Base-by-base conservation (phyloP, 176 grass and related monocot species). In the Metroxylon sagu region DNA sequence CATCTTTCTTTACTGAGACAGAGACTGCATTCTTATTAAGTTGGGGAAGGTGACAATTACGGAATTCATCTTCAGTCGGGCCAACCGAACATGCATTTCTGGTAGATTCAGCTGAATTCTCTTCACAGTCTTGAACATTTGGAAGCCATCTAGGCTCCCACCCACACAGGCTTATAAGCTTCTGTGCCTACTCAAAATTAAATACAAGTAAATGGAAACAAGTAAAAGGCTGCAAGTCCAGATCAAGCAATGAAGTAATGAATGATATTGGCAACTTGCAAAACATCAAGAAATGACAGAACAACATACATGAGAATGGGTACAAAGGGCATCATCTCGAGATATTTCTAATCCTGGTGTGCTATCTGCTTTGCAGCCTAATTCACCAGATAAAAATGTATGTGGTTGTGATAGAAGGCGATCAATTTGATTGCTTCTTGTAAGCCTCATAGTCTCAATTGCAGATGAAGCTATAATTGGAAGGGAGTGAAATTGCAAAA, bases 61-160 rank as follows among this genome's bases (percentile, higher is more conserved):
- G 14, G 19, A 83, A 73, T 18, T 19, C 61, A 64, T 74, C 77
- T 26, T 74, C 65, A 30, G 18, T n/a, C 39, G 54, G 85, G 62
- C 59, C 80, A 81, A 72, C 58, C 60, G 82, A 80, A 5, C 56
- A 60, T 53, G 60, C 82, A 76, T 95, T 73, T 80, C 72, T 89
- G 71, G 87, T 83, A 19, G 92, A 88, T 65, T 75, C 83, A 25
- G 76, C 80, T 72, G 93, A 97, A 52, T 97, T 92, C 73, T 97
- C 93, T 82, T 97, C 93, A 54, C 81, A 97, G 67, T 97, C 93
- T 75, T 97, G 93, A 66, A 97, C 57, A 75, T 88, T 91, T 80
- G 93, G 84, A 75, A 92, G 87, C 87, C 93, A 98, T 79, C 93
- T 88, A 62, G 87, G 87, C 67, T 98, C 93, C 93, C 93, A 98